Base-by-base conservation (phyloP, 1,284 basidiomycete species). In the Exobasidium cylindrosporum region DNA sequence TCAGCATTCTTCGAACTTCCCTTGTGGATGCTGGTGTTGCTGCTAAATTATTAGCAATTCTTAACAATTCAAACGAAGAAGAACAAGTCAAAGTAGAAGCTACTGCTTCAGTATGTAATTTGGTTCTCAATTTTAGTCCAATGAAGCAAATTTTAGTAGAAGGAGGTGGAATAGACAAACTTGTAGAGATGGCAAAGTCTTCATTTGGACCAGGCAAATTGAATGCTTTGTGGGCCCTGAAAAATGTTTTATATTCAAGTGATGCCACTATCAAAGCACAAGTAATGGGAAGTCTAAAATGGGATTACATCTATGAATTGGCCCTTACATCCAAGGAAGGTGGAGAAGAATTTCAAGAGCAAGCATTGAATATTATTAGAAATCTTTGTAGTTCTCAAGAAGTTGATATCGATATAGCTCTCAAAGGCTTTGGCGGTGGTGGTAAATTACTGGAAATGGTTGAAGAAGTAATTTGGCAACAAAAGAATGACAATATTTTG, bases 161-260 rank as follows among this genome's bases (percentile, higher is more conserved):
- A 45, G 58, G 65, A 1, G 71, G 67, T 17, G 73, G 75, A 0
- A 44, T 77, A 10, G 62, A 66, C 52, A 58, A 43, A 21, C 62
- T 77, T 10, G 67, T 74, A 1, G 29, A 61, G 32, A 58, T 76
- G 2, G 63, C 64, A 7, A 50, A 28, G 26, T 50, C 47, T 13
- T 24, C 26, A 5, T 21, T 24, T 50, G 47, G 47, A 3, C 66
- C 58, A 47, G 56, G 45, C 1, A 63, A 67, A 6, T 54, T 72
- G 24, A 71, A 76, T 35, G 72, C 76, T 1, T 53, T 79, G 3
- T 79, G 77, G 73, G 76, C 70, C 10, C 57, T 79, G 44, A 79
- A 77, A 55, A 79, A 79, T 44, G 56, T 76, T 6, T 60, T 77
- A 13, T 74, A 67, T 28, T 59, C 67, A 35, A 61, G 65, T 23